phyloP scores from a whole-genome alignment of 495 filamentous ascomycete species.

The Daldinia vernicosa region DNA sequence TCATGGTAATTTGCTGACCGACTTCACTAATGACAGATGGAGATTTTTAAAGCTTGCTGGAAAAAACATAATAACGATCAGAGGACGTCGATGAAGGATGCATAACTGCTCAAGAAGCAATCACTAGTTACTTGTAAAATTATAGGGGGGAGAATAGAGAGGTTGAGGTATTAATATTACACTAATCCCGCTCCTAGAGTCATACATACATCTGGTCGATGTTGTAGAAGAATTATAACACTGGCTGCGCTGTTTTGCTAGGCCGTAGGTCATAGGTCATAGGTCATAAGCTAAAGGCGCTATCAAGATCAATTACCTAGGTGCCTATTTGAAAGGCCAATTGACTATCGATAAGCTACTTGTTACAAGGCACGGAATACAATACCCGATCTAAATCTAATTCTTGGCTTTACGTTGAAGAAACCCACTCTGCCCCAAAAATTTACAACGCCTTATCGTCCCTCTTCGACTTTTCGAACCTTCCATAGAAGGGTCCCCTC shows the following conservation, averaged over 20 bases:
- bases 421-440: conserved; percentile 2
- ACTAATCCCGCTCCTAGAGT: conserved; percentile 22
- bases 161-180: conserved; percentile 35
- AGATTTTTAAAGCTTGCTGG: conserved; percentile 91
- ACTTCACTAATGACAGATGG: conserved; percentile 71
- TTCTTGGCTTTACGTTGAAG: neutral
- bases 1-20: conserved; percentile 21
- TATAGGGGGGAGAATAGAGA: neutral
- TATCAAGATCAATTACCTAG: neutral
- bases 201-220: neutral
- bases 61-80: conserved; percentile 87
- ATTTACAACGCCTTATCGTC: conserved; percentile 15
- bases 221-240: neutral
- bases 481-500: too few relatives aligned
- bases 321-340: too few relatives aligned
- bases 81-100: conserved; percentile 79
- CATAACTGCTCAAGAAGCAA: conserved; percentile 33
- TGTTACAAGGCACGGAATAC: too few relatives aligned
- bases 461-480: neutral
- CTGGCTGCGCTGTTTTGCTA: neutral
- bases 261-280: neutral
- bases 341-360: conserved; percentile 25
- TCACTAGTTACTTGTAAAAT: conserved; percentile 14
- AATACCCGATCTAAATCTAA: neutral
- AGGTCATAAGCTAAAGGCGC: neutral